These are phyloP conservation scores for Corynascus novoguineensis DNA, from an alignment of 495 filamentous ascomycete species.

Conservation along the genomic window DNA sequence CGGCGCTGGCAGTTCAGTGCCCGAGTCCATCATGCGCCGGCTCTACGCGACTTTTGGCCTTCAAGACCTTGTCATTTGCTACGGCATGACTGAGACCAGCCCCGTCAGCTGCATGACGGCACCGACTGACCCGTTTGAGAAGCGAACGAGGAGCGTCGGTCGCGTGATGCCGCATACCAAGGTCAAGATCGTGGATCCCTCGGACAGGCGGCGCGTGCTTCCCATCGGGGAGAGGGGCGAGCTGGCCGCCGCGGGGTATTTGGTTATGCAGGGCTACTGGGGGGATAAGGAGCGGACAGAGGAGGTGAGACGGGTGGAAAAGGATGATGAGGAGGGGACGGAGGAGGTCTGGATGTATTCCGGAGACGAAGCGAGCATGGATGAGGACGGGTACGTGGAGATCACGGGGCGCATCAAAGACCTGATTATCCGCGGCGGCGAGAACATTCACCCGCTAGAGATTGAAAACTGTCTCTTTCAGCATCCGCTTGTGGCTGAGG, in stretches of 20 bases:
- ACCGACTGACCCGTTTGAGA: slow-evolving; percentile 72
- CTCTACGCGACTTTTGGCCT: slow-evolving; percentile 73
- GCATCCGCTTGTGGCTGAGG: slow-evolving; percentile 62
- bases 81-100: slow-evolving; percentile 96
- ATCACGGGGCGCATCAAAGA: slow-evolving; percentile 75
- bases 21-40: slow-evolving; percentile 75
- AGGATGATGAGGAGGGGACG: slow-evolving; percentile 42
- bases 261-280: slow-evolving; percentile 91
- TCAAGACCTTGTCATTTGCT: slow-evolving; percentile 86
- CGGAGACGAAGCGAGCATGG: slow-evolving; percentile 91
- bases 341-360: slow-evolving; percentile 52
- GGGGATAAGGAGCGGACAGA: slow-evolving; percentile 60
- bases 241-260: slow-evolving; percentile 76
- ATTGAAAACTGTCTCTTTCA: slow-evolving; percentile 85
- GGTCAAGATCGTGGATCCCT: slow-evolving; percentile 73
- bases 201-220: slow-evolving; percentile 51
- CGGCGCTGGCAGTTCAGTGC: slow-evolving; percentile 81
- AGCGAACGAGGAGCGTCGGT: slow-evolving; percentile 73
- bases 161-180: slow-evolving; percentile 65
- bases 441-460: slow-evolving; percentile 95
- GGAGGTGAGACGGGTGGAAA: slow-evolving; percentile 55
- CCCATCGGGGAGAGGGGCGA: slow-evolving; percentile 68
- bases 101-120: slow-evolving; percentile 91
- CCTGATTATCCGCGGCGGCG: slow-evolving; percentile 82
- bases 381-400: slow-evolving; percentile 60